Percentiles rank a stretch among this genome's conserved stretches.
These are phyloP conservation scores for Pichia gijzeniarum DNA, from an alignment of 805 yeast species.

Conservation along the genomic window DNA sequence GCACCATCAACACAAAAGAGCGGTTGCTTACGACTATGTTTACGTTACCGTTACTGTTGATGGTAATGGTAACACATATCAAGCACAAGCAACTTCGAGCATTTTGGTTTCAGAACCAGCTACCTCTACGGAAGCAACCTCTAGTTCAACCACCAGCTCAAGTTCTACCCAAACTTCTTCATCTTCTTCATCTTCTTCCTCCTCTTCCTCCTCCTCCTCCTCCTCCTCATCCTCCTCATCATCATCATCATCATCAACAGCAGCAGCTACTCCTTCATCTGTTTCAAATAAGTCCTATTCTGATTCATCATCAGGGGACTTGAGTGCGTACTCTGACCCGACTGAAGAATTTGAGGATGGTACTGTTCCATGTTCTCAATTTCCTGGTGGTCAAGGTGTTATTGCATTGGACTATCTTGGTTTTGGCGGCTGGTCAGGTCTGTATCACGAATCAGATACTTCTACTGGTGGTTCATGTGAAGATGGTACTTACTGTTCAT, in stretches of 20 bases:
- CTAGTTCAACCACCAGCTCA: conserved; percentile 23
- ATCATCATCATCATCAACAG: conserved; percentile 22
- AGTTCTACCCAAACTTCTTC: conserved; percentile 24
- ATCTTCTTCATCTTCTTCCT: conserved; percentile 22
- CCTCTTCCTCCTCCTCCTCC: conserved; percentile 28
- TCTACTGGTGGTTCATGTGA: conserved; percentile 55
- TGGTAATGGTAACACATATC: conserved; percentile 40
- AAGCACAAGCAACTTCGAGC: conserved; percentile 23
- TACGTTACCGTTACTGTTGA: conserved; percentile 51
- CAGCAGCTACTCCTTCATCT: conserved; percentile 24
- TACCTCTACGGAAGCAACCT: too few relatives aligned
- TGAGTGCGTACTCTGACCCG: conserved; percentile 52
- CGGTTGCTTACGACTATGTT: conserved; percentile 40
- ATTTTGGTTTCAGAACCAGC: conserved; percentile 17
- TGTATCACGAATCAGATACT: conserved; percentile 40
- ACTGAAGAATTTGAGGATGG: conserved; percentile 65
- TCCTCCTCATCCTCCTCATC: conserved; percentile 29
- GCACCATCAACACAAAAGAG: conserved; percentile 59
- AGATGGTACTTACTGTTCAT: conserved; percentile 93
- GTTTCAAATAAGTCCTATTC: conserved; percentile 31
- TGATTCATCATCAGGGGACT: conserved; percentile 47
- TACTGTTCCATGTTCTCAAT: conserved; percentile 51
- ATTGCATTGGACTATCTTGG: conserved; percentile 64
- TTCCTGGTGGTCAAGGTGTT: conserved; percentile 84
- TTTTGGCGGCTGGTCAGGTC: conserved; percentile 62